phyloP scores from a whole-genome alignment of 345 rosid species.

The Eucalyptus sp. region DNA sequence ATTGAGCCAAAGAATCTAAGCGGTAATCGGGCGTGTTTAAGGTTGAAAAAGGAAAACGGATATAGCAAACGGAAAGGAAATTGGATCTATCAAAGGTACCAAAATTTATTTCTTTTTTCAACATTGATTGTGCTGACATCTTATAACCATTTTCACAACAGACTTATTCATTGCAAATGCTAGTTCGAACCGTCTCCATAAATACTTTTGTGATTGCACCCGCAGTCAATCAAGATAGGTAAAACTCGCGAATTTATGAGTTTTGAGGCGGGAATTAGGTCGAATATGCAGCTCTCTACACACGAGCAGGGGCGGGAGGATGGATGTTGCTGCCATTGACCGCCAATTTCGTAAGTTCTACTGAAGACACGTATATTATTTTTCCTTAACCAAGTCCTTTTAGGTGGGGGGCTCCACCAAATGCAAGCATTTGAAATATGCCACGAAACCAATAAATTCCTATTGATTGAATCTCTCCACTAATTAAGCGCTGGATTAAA shows the following conservation, averaged over 20 bases:
- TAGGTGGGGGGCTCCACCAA: not conserved
- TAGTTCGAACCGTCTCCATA: not conserved
- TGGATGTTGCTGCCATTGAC: not conserved
- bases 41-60: not conserved
- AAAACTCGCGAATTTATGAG: not conserved
- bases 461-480: not conserved
- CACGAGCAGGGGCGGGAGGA: not conserved
- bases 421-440: not conserved
- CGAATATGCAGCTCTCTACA: not conserved
- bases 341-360: not conserved
- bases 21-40: not conserved
- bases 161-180: not conserved
- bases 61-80: not conserved
- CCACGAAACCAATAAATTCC: not conserved
- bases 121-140: not conserved
- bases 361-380: not conserved
- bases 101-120: not conserved
- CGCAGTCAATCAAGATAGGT: not conserved
- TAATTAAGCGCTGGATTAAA: not conserved
- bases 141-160: not conserved
- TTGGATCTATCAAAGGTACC: not conserved
- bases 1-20: not conserved
- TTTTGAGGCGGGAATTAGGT: not conserved
- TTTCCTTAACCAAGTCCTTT: not conserved
- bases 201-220: not conserved